Base-by-base conservation (phyloP, 176 grass and related monocot species). In the Musa beccarii region DNA sequence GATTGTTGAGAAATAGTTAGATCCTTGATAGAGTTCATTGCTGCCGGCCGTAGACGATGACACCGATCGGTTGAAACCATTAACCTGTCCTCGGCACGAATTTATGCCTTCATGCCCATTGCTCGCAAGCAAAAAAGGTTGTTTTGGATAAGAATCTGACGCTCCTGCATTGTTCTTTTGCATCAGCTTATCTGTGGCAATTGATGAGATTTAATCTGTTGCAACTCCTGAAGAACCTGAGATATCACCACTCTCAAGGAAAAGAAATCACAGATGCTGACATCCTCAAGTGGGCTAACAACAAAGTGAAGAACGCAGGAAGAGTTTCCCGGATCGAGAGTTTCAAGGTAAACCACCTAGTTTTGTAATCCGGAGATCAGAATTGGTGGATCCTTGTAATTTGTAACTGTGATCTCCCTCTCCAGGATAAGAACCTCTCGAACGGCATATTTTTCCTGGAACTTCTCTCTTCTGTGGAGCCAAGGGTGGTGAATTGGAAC, bases 171-270 rank as follows among this genome's bases (percentile, higher is more conserved):
- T 74, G 20, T 74, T 74, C 6, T 57, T 74, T 55, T 53, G 78
- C 43, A 85, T 81, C 88, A 99, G 95, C 95, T 68, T 89, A 89
- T 68, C 66, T 94, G 76, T 99, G 95, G 95, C 95, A 99, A 78
- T 89, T 99, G 88, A 99, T 99, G 95, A 94, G 95, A 82, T 99
- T 82, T 79, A 91, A 91, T 83, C 89, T 99, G 65, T 86, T 99
- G 84, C 95, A 94, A 66, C 68, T 99, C 62, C 75, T 99, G 68
- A 94, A 94, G 84, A 99, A 86, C 84, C 79, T 99, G 88, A 94
- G 86, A 74, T 89, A 59, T 70, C 88, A 59, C 66, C 88, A 99
- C 55, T 91, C 95, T 78, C 84, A 87, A 84, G 88, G 90, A 62
- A 99, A 94, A 82, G 90, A 99, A 75, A 87, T 94, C 55, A 91